These are phyloP conservation scores for Brassica carinata DNA, from an alignment of 345 rosid genomes.

Conservation along the genomic window DNA sequence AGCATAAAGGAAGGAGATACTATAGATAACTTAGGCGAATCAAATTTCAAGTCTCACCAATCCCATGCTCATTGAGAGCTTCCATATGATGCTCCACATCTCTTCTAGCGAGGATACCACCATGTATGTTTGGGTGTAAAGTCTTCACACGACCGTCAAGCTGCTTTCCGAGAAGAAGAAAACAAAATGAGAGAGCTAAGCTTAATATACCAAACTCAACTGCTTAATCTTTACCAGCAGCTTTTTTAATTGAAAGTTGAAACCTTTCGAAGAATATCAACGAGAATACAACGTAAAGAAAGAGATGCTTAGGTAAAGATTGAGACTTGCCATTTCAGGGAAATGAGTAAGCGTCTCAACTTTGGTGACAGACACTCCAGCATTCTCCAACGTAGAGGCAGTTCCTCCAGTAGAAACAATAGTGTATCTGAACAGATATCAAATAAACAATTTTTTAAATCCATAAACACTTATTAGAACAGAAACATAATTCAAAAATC, in stretches of 20 bases:
- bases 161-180: slow-evolving; percentile 40
- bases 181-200: background rate
- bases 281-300: background rate
- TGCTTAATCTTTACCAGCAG: background rate
- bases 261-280: background rate
- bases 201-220: slow-evolving; percentile 3
- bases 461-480: no score
- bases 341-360: slow-evolving; percentile 82
- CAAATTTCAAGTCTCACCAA: slow-evolving; percentile 58
- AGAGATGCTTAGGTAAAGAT: background rate
- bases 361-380: slow-evolving; percentile 89
- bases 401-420: slow-evolving; percentile 98
- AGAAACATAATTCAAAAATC: no score
- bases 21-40: background rate
- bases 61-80: slow-evolving; percentile 74
- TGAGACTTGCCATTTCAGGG: slow-evolving; percentile 76
- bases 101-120: slow-evolving; percentile 92
- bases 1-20: slow-evolving; percentile 7
- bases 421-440: slow-evolving; percentile 59
- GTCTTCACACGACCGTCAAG: slow-evolving; percentile 97
- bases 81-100: slow-evolving; percentile 89
- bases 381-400: slow-evolving; percentile 71
- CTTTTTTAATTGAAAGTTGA: background rate
- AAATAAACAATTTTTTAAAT: background rate
- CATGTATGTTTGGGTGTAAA: slow-evolving; percentile 86